These are phyloP conservation scores for Thraustotheca clavata DNA, from an alignment of 352 stramenopile species.

Conservation along the genomic window DNA sequence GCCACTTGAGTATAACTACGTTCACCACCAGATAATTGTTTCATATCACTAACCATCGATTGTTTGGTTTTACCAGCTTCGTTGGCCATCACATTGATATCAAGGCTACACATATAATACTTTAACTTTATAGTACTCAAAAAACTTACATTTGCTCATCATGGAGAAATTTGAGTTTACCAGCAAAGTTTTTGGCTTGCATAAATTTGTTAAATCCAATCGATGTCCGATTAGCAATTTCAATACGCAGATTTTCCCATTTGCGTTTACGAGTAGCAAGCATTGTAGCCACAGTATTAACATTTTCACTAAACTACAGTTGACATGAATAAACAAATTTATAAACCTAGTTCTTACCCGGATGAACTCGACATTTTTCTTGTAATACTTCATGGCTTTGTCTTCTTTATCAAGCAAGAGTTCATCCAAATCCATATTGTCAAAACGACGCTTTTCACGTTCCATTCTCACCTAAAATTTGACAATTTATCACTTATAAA, in stretches of 20 bases:
- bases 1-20: constrained; percentile 94
- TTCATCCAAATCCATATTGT: constrained; percentile 75
- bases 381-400: constrained; percentile 58
- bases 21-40: constrained; percentile 96
- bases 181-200: constrained; percentile 75
- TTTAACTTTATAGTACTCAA: too few species aligned
- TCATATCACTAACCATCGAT: constrained; percentile 88
- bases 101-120: constrained; percentile 27
- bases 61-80: constrained; percentile 51
- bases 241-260: constrained; percentile 68
- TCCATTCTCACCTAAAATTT: constrained; percentile 38
- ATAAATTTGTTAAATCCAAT: constrained; percentile 83
- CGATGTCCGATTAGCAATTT: constrained; percentile 68
- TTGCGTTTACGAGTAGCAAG: constrained; percentile 60
- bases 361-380: constrained; percentile 34
- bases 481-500: not conserved
- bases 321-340: constrained; percentile 21
- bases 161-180: constrained; percentile 75
- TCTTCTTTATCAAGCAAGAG: constrained; percentile 64
- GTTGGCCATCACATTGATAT: constrained; percentile 76
- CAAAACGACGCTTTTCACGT: constrained; percentile 58
- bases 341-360: not conserved
- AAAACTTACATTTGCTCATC: constrained; percentile 35
- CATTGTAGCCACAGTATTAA: constrained; percentile 58
- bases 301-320: constrained; percentile 52